phyloP scores from a whole-genome alignment of 495 filamentous ascomycete genomes.

The Daldinia concentrica region DNA sequence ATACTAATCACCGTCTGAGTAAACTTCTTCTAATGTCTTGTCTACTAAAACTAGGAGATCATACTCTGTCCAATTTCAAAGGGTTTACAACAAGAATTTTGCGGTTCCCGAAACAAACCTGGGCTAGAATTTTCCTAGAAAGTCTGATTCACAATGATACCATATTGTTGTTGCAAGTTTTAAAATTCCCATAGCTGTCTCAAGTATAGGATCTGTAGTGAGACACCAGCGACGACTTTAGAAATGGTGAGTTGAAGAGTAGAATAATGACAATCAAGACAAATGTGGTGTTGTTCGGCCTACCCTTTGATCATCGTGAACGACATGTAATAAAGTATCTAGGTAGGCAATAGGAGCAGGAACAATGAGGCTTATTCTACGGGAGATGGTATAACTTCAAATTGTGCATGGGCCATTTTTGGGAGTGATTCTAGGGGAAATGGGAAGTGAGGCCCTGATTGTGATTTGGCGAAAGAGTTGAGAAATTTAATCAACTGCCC shows the following conservation, averaged over 20 bases:
- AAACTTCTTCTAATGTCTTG: neutral
- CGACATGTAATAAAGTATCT: neutral
- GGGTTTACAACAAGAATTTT: neutral
- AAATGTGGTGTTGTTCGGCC: neutral
- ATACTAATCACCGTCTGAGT: no score
- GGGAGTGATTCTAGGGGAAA: neutral
- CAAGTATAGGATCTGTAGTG: neutral
- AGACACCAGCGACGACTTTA: neutral
- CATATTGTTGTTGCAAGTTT: neutral
- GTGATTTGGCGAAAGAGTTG: neutral
- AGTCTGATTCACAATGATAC: neutral
- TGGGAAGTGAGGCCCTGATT: neutral
- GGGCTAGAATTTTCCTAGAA: neutral
- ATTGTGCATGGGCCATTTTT: neutral
- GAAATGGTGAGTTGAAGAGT: neutral
- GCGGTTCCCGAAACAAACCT: neutral
- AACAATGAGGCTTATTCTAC: neutral
- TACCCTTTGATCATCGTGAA: neutral
- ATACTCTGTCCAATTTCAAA: neutral
- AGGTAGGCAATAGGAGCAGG: neutral
- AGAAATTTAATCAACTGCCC: neutral
- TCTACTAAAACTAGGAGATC: neutral
- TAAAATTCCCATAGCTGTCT: neutral
- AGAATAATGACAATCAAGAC: neutral
- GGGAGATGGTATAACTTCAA: neutral